Evolutionary conservation across 2,329 filamentous ascomycete species (phyloP).

Genomic region (Dryadomyces quercivorus): DNA sequence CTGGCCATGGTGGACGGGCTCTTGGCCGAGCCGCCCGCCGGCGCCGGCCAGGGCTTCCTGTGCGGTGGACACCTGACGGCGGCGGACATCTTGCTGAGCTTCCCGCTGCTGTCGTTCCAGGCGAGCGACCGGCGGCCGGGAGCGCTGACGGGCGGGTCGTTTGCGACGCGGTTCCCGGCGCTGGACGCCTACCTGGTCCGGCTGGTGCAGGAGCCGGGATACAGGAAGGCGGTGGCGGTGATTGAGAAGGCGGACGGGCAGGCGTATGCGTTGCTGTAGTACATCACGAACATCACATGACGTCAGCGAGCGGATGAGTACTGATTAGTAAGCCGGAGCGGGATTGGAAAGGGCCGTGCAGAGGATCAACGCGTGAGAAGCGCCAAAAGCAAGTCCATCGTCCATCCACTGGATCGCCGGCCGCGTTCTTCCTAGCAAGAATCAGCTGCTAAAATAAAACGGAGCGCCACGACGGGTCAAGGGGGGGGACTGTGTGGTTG

Average conservation of each 20-base stretch:
- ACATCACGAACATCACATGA: not conserved
- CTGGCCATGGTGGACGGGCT: conserved; percentile 37
- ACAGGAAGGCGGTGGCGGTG: conserved; percentile 33
- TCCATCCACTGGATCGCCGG: not conserved
- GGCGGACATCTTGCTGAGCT: conserved; percentile 37
- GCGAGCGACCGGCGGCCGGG: too few species aligned
- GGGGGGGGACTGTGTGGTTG: too few species aligned
- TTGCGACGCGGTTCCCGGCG: conserved; percentile 24
- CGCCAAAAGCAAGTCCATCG: not conserved
- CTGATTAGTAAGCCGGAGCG: too few species aligned
- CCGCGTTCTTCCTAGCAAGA: not conserved
- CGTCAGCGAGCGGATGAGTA: too few species aligned
- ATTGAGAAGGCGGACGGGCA: conserved; percentile 35
- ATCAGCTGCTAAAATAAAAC: not conserved
- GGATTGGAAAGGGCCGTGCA: too few species aligned
- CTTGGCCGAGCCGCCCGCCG: conserved; percentile 29
- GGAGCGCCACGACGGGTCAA: too few species aligned
- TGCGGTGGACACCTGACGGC: conserved; percentile 36
- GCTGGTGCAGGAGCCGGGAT: conserved; percentile 34
- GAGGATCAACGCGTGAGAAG: not conserved
- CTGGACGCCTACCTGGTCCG: conserved; percentile 33
- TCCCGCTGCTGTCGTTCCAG: conserved; percentile 33
- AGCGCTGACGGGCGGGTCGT: conserved; percentile 11
- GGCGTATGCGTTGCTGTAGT: conserved; percentile 11
- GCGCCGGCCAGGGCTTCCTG: conserved; percentile 28